Evolutionary conservation across 2,329 filamentous ascomycete species (phyloP).

Genomic region (Colletotrichum aenigma): DNA sequence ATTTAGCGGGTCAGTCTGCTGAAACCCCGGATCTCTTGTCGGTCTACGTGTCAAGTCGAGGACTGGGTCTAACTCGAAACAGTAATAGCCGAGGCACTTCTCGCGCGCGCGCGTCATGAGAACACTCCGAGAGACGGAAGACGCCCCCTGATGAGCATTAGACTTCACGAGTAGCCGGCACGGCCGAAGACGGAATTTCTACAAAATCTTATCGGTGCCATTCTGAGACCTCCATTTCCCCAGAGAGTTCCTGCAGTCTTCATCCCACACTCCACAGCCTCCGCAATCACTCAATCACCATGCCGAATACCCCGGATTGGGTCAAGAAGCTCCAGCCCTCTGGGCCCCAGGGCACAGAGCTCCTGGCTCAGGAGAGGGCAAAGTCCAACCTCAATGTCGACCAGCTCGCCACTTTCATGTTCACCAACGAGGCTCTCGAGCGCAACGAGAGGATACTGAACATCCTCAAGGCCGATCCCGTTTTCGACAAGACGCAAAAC

Average conservation of each 20-base stretch:
- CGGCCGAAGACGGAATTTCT: not conserved
- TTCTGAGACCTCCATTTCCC: not conserved
- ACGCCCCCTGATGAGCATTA: not conserved
- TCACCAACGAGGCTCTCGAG: conserved; percentile 68
- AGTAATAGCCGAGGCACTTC: conserved; percentile 11
- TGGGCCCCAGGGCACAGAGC: conserved; percentile 70
- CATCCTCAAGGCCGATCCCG: conserved; percentile 68
- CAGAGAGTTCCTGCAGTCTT: not conserved
- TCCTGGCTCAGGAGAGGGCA: conserved; percentile 71
- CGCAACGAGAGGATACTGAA: conserved; percentile 64
- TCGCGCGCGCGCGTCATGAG: conserved; percentile 4
- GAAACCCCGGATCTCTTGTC: not conserved
- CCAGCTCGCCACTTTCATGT: conserved; percentile 70
- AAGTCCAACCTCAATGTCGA: conserved; percentile 71
- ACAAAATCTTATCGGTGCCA: not conserved
- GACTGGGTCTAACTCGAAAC: conserved; percentile 1
- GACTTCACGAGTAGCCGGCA: not conserved
- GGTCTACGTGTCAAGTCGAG: not conserved
- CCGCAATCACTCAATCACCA: not conserved
- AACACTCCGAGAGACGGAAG: conserved; percentile 3
- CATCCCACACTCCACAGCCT: not conserved
- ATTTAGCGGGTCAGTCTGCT: not conserved
- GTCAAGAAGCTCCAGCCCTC: conserved; percentile 39
- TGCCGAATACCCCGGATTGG: conserved; percentile 25
- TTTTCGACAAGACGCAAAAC: conserved; percentile 81